Evolutionary conservation across 1,284 basidiomycete genomes (phyloP), one percentile per base, ranked within the genome.

Genomic region (Trichosporon sp.): DNA sequence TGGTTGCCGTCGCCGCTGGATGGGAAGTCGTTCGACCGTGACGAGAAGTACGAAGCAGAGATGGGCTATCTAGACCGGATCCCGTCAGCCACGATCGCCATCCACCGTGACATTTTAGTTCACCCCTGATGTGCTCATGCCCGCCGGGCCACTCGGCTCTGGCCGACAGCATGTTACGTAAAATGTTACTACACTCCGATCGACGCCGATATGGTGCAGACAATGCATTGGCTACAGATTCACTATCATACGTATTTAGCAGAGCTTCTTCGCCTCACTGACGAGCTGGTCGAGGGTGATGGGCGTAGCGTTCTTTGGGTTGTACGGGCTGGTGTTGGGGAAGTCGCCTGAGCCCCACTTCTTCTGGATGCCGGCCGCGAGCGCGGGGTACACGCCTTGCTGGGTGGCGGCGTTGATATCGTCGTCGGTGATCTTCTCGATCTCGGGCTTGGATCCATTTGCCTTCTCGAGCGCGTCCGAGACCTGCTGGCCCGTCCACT

Each of bases 291-390:
- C 68, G 46, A 68, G 59, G 1, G 68, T 64, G 43, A 43, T 46
- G 32, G 56, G 38, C 14, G 26, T 32, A 38, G 65, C 54, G 63
- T 51, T 40, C 21, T 37, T 26, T 32, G 71, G 71, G 1, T 21
- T 38, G 93, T 94, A 82, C 93, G 96, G 19, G 89, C 85, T 73
- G 87, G 86, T 81, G 94, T 92, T 85, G 96, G 94, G 61, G 90
- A 88, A 5, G 94, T 92, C 19, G 95, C 94, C 3, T 92, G 93
- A 3, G 91, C 94, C 78, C 91, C 85, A 48, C 86, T 86, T 0
- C 90, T 94, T 74, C 88, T 84, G 65, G 91, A 87, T 37, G 92
- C 86, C 76, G 90, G 92, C n/a, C 90, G 89, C 1, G 90, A 90
- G 76, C 92, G 93, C 43, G 84, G 77, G 10, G 77, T 79, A 14